A percentile compares a stretch with the other conserved stretches of the same genome.
These are phyloP conservation scores for Trametes cinnabarina DNA, from an alignment of 768 basidiomycete species.

Conservation along the genomic window DNA sequence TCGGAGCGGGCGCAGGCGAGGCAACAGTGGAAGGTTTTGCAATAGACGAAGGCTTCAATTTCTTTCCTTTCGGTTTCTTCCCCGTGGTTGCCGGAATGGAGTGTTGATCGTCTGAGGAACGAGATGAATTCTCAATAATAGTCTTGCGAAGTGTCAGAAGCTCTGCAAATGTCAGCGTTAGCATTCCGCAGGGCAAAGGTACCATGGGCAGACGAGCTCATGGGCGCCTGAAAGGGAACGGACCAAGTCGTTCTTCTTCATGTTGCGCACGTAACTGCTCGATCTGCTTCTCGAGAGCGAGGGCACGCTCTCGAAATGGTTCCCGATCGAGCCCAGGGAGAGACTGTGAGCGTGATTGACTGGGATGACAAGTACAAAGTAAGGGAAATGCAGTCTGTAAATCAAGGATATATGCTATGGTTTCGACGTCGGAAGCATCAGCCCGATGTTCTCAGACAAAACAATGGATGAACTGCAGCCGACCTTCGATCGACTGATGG, in stretches of 20 bases:
- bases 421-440: not conserved
- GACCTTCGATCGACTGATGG: constrained; percentile 42
- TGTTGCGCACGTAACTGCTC: constrained; percentile 38
- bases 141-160: constrained; percentile 19
- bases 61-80: constrained; percentile 14
- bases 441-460: not conserved
- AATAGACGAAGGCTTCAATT: not conserved
- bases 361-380: not conserved
- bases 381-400: constrained; percentile 37
- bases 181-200: not conserved
- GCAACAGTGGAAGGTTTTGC: not conserved
- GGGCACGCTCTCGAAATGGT: constrained; percentile 41
- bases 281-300: constrained; percentile 42
- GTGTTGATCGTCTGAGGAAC: not conserved
- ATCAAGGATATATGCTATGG: constrained; percentile 46
- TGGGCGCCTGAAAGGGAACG: constrained; percentile 6
- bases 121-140: not conserved
- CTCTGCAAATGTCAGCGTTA: not conserved
- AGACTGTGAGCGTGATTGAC: not conserved
- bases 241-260: constrained; percentile 44
- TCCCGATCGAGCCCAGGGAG: not conserved
- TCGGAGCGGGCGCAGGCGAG: not conserved
- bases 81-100: not conserved
- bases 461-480: constrained; percentile 7
- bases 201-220: not conserved